Percentiles rank a stretch among this genome's conserved stretches.
Evolutionary conservation across 495 filamentous ascomycete species (phyloP).

Genomic region (Penicillium argentinense): DNA sequence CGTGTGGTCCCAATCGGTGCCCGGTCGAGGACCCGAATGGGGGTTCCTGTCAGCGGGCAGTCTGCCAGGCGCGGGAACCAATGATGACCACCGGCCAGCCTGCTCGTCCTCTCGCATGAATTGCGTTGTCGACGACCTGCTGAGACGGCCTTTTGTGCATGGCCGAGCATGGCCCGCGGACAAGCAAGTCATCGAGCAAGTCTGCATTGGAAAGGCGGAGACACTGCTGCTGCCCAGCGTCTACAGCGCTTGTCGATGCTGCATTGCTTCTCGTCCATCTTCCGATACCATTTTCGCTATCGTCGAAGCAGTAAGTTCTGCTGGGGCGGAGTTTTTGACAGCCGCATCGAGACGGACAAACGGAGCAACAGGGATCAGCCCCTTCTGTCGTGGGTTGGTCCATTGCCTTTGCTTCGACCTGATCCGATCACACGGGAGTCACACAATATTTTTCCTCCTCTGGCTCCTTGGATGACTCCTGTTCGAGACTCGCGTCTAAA

Average conservation of each 20-base stretch:
- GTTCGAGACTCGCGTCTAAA: constrained; percentile 11
- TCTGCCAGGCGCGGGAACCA: constrained; percentile 24
- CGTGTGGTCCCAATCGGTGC: constrained; percentile 13
- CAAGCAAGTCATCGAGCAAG: constrained; percentile 27
- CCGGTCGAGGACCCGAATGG: constrained; percentile 5
- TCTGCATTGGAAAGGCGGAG: constrained; percentile 21
- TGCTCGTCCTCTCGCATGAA: constrained; percentile 6
- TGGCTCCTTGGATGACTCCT: constrained; percentile 18
- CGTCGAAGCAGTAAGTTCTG: no score
- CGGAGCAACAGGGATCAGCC: constrained; percentile 16
- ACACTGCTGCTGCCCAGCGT: constrained; percentile 23
- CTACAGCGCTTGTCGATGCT: constrained; percentile 41
- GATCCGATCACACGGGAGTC: constrained; percentile 4
- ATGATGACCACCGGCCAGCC: constrained; percentile 15
- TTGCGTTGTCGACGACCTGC: constrained; percentile 17
- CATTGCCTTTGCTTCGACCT: constrained; percentile 1
- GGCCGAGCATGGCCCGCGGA: constrained; percentile 2
- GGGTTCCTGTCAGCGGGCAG: constrained; percentile 23
- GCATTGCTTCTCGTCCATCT: constrained; percentile 4
- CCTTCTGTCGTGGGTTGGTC: constrained; percentile 1
- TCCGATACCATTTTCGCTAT: no score
- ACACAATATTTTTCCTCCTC: constrained; percentile 4
- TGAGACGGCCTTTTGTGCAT: constrained; percentile 8
- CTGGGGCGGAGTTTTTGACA: no score
- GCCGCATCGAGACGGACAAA: constrained; percentile 24